A percentile compares a stretch with the other conserved stretches of the same genome.
phyloP scores from a whole-genome alignment of 176 grass and related monocot genomes.

The Sorghum bicolor region Sorghum_bicolor_NCBIv3 NC_012874.2:69226501-69227000 shows the following conservation, averaged over 20 bases:
- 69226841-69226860: neutral
- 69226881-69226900: conserved; percentile 30
- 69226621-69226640: neutral
- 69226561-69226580: neutral
- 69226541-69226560: neutral
- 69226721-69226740: neutral
- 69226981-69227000: conserved; percentile 28
- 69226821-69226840: neutral
- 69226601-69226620: neutral
- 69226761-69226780: neutral
- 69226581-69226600: neutral
- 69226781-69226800: neutral
- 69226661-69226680: neutral
- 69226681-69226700: neutral
- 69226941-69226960: conserved; percentile 36
- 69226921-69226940: conserved; percentile 31
- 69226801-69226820: neutral
- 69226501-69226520: neutral
- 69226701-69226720: neutral
- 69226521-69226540: neutral
- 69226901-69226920: conserved; percentile 6
- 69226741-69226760: neutral
- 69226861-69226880: conserved; percentile 33
- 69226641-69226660: neutral
- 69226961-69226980: conserved; percentile 39